Evolutionary conservation across 345 rosid species (phyloP), one percentile per base, ranked within the genome.

Genomic region (Eucalyptus leucophloia): DNA sequence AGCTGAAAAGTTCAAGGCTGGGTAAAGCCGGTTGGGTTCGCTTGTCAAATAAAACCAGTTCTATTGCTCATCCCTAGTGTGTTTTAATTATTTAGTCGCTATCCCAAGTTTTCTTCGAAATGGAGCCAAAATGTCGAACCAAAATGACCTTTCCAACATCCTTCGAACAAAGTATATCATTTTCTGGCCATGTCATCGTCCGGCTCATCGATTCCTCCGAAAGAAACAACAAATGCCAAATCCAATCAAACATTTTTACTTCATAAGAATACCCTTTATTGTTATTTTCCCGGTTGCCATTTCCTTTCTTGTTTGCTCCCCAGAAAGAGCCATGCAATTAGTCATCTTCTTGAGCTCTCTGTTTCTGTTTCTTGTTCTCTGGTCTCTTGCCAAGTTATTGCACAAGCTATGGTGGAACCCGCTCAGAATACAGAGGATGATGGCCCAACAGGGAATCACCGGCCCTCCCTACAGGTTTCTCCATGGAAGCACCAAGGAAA

Each of bases 331-430:
- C 86, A 82, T 82, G 49, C 45, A 82, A 45, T 82, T 45, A 82
- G 45, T 82, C 86, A 42, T 26, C 86, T 37, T 82, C 86, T 83
- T 34, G 72, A 81, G 32, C 87, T 50, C 80, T 86, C 65, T 89
- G 51, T 28, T 89, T 17, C 37, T 89, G 90, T 18, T 81, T 34
- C 53, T 47, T 56, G 60, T 86, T 21, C 24, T 50, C 44, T 28
- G 51, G 37, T 69, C 42, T 83, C 56, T 89, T 32, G 82, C 56
- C 30, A 28, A 67, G 60, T 18, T 86, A 23, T 5, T 89, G 49
- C 19, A 86, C 34, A 86, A 86, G 90, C 90, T 89, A 86, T 89
- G 90, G 90, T 89, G 56, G 88, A 49, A 24, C 28, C 90, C 90
- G 42, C 32, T 86, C 24, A 26, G 88, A 21, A 30, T 86, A 26